A percentile compares a stretch with the other conserved stretches of the same genome.
These are phyloP conservation scores for Pyrenophora graminea DNA, from an alignment of 2,329 filamentous ascomycete species.

Conservation along the genomic window DNA sequence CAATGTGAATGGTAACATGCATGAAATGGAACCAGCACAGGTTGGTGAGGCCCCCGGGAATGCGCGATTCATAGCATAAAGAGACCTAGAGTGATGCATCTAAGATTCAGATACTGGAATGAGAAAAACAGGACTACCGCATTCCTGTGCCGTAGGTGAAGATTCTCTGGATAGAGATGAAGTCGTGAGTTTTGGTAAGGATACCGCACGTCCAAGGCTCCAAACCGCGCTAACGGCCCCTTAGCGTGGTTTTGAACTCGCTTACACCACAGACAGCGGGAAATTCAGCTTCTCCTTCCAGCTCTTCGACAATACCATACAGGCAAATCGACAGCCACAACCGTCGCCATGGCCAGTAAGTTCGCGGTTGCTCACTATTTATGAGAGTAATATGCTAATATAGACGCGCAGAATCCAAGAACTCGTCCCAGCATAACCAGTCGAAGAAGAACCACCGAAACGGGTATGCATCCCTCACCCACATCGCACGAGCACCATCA, in stretches of 20 bases:
- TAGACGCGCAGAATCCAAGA: slow-evolving; percentile 84
- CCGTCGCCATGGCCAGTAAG: slow-evolving; percentile 72
- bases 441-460: slow-evolving; percentile 98
- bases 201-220: neutral
- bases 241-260: slow-evolving; percentile 19
- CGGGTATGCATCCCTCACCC: slow-evolving; percentile 69
- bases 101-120: too few species aligned
- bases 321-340: slow-evolving; percentile 42
- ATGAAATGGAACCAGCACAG: too few species aligned
- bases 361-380: slow-evolving; percentile 31
- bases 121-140: too few species aligned
- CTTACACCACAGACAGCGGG: slow-evolving; percentile 20
- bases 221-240: slow-evolving; percentile 1
- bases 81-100: too few species aligned
- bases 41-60: too few species aligned
- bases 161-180: too few species aligned
- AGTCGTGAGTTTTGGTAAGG: too few species aligned
- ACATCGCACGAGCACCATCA: slow-evolving; percentile 17
- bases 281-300: slow-evolving; percentile 16
- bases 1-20: too few species aligned
- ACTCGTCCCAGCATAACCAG: slow-evolving; percentile 99
- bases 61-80: too few species aligned
- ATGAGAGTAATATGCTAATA: slow-evolving; percentile 18
- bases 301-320: slow-evolving; percentile 35
- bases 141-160: too few species aligned